Percentiles rank a stretch among this genome's conserved stretches.
Evolutionary conservation across 306 rosid genomes (phyloP).

Genomic region (Lupinus albus): DNA sequence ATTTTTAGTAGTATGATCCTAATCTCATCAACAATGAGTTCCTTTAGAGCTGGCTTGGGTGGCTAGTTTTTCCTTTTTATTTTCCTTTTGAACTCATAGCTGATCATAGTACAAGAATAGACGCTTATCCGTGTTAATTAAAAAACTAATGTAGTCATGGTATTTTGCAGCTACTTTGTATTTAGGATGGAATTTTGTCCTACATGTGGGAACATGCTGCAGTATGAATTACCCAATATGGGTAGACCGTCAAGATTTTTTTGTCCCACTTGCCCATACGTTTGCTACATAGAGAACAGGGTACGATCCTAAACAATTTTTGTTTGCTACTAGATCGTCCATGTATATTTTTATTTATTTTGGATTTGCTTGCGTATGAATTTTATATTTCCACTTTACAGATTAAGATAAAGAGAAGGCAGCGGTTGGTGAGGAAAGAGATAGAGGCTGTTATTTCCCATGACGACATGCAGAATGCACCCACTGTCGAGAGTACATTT

Average conservation of each 20-base stretch:
- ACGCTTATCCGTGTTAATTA: background rate
- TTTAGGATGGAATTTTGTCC: constrained; percentile 71
- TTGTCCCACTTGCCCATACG: constrained; percentile 68
- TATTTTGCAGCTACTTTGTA: constrained; percentile 16
- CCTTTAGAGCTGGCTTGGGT: no score
- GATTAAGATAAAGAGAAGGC: constrained; percentile 66
- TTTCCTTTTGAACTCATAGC: background rate
- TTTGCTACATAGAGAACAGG: constrained; percentile 49
- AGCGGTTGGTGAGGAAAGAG: constrained; percentile 57
- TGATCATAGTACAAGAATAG: background rate
- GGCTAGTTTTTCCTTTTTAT: no score
- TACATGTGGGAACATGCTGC: constrained; percentile 61
- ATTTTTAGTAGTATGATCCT: no score
- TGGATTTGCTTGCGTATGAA: background rate
- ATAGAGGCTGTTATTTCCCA: constrained; percentile 56
- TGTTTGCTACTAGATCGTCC: no score
- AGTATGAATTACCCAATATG: constrained; percentile 57
- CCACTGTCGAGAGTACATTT: constrained; percentile 59
- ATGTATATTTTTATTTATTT: background rate
- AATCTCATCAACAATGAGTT: no score
- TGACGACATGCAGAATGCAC: constrained; percentile 62
- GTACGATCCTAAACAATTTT: constrained; percentile 29
- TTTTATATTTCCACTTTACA: constrained; percentile 45
- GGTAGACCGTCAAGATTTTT: constrained; percentile 56
- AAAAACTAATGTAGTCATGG: constrained; percentile 11